phyloP scores from a whole-genome alignment of 2,329 filamentous ascomycete genomes.

The Fusarium anthophilum region DNA sequence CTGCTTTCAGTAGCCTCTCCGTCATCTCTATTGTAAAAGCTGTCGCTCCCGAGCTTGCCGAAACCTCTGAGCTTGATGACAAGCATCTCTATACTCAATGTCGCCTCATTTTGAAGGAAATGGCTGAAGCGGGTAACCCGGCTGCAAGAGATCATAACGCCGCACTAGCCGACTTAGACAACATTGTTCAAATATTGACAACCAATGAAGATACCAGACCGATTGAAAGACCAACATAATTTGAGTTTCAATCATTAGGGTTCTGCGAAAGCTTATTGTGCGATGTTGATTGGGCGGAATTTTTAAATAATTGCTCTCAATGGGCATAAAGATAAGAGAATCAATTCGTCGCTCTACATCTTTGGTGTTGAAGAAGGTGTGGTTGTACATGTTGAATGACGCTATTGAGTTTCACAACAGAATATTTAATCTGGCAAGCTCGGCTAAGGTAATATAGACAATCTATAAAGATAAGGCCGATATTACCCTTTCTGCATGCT shows the following conservation, averaged over 20 bases:
- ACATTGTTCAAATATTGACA: neutral
- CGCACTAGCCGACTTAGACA: neutral
- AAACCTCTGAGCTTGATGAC: neutral
- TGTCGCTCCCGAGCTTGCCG: neutral
- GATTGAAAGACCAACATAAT: neutral
- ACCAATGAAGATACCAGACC: neutral
- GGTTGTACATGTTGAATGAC: neutral
- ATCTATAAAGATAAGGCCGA: neutral
- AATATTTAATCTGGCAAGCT: neutral
- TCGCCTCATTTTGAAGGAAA: neutral
- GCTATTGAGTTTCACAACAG: neutral
- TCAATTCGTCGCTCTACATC: neutral
- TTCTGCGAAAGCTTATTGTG: neutral
- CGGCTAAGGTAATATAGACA: neutral
- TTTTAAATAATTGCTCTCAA: neutral
- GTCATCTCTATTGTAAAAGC: neutral
- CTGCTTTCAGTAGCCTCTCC: neutral
- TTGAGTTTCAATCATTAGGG: neutral
- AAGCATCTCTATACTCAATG: neutral
- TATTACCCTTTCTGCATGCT: neutral
- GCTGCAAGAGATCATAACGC: neutral
- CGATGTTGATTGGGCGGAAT: neutral
- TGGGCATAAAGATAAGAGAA: neutral
- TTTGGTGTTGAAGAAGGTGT: neutral
- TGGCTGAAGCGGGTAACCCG: neutral